phyloP scores from a whole-genome alignment of 2,329 filamentous ascomycete species.

The Diplodia intermedia region DNA sequence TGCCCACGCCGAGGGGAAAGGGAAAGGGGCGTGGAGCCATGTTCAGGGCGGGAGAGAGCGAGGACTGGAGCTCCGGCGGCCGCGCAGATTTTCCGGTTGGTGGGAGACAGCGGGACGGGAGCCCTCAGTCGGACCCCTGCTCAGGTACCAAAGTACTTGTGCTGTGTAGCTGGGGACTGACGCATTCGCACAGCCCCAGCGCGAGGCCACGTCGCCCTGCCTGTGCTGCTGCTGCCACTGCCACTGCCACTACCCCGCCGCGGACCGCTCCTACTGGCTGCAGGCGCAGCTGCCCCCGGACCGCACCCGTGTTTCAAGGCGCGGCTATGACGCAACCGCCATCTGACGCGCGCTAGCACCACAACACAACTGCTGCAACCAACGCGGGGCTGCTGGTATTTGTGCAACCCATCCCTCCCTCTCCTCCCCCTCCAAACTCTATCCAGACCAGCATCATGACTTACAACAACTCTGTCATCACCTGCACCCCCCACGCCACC shows the following conservation, averaged over 20 bases:
- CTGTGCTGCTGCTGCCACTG: too few species aligned
- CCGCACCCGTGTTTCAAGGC: constrained; percentile 20
- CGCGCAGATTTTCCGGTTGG: constrained; percentile 6
- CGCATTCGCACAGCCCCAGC: constrained; percentile 6
- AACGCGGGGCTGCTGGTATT: constrained; percentile 6
- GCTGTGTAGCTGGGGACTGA: neutral
- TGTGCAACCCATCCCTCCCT: constrained; percentile 17
- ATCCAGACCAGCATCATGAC: constrained; percentile 31
- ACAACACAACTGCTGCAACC: neutral
- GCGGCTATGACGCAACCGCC: constrained; percentile 22
- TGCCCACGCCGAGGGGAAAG: constrained; percentile 73
- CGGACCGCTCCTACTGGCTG: neutral
- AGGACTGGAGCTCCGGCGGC: neutral
- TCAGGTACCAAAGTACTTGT: too few species aligned
- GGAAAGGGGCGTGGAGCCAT: constrained; percentile 65
- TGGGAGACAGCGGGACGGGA: neutral
- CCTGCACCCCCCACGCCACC: constrained; percentile 50
- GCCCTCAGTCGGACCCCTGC: too few species aligned
- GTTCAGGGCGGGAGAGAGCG: neutral
- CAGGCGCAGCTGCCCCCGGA: neutral
- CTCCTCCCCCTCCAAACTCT: constrained; percentile 9
- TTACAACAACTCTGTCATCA: constrained; percentile 52
- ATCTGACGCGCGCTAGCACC: constrained; percentile 7
- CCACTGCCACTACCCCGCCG: constrained; percentile 12
- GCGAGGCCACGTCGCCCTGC: neutral